Evolutionary conservation across 2,329 filamentous ascomycete species (phyloP).

Genomic region (Fusarium globosum): DNA sequence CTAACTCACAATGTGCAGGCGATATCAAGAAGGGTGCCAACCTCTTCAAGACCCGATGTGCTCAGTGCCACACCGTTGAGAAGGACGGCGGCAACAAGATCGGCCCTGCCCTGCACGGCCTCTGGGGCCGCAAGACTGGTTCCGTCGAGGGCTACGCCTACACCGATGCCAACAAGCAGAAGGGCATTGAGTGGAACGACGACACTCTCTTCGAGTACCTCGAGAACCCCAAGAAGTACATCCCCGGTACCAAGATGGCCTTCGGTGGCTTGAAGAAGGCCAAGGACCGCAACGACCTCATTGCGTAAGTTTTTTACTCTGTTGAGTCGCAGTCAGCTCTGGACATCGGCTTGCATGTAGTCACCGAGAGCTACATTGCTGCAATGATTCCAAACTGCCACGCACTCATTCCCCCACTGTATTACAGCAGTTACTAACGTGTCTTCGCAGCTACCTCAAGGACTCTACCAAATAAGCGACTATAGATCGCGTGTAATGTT

Average conservation of each 20-base stretch:
- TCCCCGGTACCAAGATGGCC: conserved; percentile 99
- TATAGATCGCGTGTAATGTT: conserved; percentile 49
- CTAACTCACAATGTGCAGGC: conserved; percentile 70
- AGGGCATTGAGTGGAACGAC: conserved; percentile 90
- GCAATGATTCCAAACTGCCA: background rate
- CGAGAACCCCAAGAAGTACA: conserved; percentile 99
- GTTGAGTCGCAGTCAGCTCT: background rate
- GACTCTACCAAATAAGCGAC: conserved; percentile 74
- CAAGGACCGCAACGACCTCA: conserved; percentile 99
- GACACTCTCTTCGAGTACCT: conserved; percentile 94
- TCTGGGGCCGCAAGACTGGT: conserved; percentile 96
- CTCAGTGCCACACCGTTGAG: conserved; percentile 98
- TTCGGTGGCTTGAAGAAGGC: conserved; percentile 99
- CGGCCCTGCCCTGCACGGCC: conserved; percentile 94
- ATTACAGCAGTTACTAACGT: conserved; percentile 39
- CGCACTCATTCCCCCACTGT: background rate
- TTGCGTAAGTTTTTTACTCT: conserved; percentile 75
- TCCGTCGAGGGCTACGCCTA: conserved; percentile 93
- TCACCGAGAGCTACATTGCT: background rate
- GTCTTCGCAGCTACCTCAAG: conserved; percentile 69
- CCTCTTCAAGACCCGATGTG: conserved; percentile 99
- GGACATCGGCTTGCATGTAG: background rate
- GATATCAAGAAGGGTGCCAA: conserved; percentile 96
- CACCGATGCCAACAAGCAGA: conserved; percentile 99
- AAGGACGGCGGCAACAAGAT: conserved; percentile 95